Base-by-base conservation (phyloP, 2,329 filamentous ascomycete genomes). In the Fusarium praegraminearum region DNA sequence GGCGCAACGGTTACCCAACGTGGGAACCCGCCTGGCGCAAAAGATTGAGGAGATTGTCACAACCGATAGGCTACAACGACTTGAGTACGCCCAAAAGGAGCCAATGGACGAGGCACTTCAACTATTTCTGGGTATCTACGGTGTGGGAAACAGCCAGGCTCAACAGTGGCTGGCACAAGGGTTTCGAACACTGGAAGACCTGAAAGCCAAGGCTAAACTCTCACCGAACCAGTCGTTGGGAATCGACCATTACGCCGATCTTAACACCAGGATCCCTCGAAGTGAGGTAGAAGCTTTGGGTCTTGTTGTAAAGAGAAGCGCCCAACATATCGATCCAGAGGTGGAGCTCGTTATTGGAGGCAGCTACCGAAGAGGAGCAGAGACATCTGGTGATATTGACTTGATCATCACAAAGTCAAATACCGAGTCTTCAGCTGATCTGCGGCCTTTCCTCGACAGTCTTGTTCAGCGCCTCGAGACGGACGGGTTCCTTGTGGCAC, bases 11-110 rank as follows among this genome's bases (percentile, higher is more conserved):
- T 83, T 98, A 1, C 88, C 89, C 1, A 86, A 85, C 61, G 89
- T 98, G 36, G 94, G 94, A 10, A 74, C 83, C 13, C 86, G 92
- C 2, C 82, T 98, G 2, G 94, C 94, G 0, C 83, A 87, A 28
- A 97, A 97, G 78, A 96, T 98, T 67, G 93, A 96, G 73, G 95
- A 98, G 76, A 97, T 98, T 44, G 92, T 89, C 3, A 84, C 85
- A 40, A 97, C 93, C 0, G 87, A 93, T 73, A 84, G 85, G 28
- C 85, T 98, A 1, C 86, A 86, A 43, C 86, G 91, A 38, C 84
- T 98, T 1, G 91, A 97, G 35, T 88, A 90, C 72, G 88, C 91
- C 1, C 86, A 87, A 57, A 79, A 84, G 5, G 91, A 97, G 47
- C 87, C 91, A 0, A 83, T 85, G n/a, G 89, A 93, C 67, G 80